Evolutionary conservation across 2,329 filamentous ascomycete species (phyloP), one percentile per base, ranked within the genome.

Genomic region (Fusarium sp.): DNA sequence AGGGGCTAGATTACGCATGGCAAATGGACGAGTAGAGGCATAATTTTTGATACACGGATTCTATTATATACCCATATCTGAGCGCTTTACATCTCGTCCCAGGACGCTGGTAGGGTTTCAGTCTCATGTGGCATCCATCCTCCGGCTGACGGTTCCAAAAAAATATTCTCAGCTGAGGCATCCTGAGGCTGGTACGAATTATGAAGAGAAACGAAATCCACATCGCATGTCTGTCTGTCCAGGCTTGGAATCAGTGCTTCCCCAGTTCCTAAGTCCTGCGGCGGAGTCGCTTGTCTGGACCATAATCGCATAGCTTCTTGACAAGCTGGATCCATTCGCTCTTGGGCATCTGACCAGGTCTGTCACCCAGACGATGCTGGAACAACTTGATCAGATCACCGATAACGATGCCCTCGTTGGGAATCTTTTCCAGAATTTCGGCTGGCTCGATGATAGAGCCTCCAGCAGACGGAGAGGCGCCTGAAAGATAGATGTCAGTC

Each of bases 1-100:
- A 94, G 83, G 92, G 92, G 35, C 83, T 98, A 79, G 92, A 96
- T 78, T 98, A 98, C 83, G 91, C 93, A 35, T 99, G 96, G 97
- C 94, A 98, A 87, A 97, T 97, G 93, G 97, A 98, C 84, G 94
- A 95, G 83, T 97, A 88, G 82, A 71, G 45, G 43, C 8, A 57
- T 32, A 27, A 45, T 67, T 69, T 16, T 41, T 70, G 27, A 63
- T 67, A 64, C 20, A 71, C 30, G 43, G 32, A 67, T 65, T 70
- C 64, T 70, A 71, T 71, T 69, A 72, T 76, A 80, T 78, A 79
- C 77, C 76, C 58, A 62, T 68, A 32, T 75, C 54, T 60, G 63
- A 77, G 63, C 64, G 27, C 43, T 67, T 27, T 64, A 43, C 35
- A 65, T 61, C 23, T 63, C 45, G 25, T 39, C 30, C 34, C 62